phyloP scores from a whole-genome alignment of 2,329 filamentous ascomycete genomes.

The Sporothrix brunneoviolacea region DNA sequence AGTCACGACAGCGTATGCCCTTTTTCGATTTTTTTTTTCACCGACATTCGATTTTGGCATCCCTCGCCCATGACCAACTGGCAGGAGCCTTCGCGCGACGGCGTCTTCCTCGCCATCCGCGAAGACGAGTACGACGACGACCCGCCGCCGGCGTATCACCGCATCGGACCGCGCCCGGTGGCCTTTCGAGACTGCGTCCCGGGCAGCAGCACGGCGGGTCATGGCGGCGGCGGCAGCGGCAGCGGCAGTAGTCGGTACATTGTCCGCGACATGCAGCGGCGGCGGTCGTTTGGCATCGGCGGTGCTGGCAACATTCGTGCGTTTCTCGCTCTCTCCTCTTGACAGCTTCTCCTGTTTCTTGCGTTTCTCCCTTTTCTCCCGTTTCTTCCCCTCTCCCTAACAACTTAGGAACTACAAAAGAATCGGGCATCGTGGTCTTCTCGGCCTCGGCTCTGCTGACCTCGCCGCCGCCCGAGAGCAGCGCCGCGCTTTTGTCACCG shows the following conservation, averaged over 20 bases:
- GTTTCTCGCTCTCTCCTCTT: too few relatives aligned
- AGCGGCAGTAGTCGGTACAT: neutral
- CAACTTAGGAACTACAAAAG: conserved; percentile 2
- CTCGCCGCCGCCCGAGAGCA: too few relatives aligned
- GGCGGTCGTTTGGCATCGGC: conserved; percentile 16
- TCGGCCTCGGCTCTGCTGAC: neutral
- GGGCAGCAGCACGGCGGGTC: too few relatives aligned
- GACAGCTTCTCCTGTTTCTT: too few relatives aligned
- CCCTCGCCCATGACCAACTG: neutral
- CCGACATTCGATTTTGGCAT: neutral
- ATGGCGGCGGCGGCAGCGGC: neutral
- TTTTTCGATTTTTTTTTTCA: neutral
- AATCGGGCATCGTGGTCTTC: neutral
- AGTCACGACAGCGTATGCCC: too few relatives aligned
- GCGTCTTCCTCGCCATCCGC: neutral
- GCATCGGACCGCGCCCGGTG: neutral
- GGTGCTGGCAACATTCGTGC: conserved; percentile 16
- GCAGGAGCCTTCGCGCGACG: neutral
- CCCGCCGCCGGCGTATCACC: conserved; percentile 10
- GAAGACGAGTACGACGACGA: conserved; percentile 11
- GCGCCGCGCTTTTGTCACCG: too few relatives aligned
- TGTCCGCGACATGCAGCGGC: conserved; percentile 6
- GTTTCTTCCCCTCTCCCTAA: neutral
- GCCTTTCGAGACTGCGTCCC: neutral
- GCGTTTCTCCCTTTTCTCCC: too few relatives aligned